phyloP scores from a whole-genome alignment of 352 stramenopile species.

The Phytophthora sp. region DNA sequence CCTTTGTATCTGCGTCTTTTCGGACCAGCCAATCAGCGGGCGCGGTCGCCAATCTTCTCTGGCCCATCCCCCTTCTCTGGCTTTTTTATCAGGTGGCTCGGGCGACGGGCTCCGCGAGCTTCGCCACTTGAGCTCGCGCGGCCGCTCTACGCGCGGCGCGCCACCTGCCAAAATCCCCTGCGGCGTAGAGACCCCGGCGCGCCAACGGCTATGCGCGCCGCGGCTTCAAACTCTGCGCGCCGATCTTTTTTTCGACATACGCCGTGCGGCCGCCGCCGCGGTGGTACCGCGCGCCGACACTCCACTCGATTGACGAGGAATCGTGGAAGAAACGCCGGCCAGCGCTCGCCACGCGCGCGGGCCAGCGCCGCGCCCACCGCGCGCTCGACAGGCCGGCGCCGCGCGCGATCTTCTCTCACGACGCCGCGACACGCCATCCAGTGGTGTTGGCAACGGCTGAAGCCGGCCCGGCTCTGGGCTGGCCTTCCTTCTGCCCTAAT shows the following conservation, averaged over 20 bases:
- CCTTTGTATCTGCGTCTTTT: slow-evolving; percentile 36
- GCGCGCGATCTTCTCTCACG: slow-evolving; percentile 32
- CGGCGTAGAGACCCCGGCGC: slow-evolving; percentile 1
- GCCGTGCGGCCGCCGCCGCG: slow-evolving; percentile 2
- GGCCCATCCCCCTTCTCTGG: slow-evolving; percentile 30
- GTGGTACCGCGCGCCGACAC: slow-evolving; percentile 14
- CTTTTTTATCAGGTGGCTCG: slow-evolving; percentile 30
- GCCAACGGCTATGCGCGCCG: slow-evolving; percentile 7
- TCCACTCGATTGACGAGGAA: slow-evolving; percentile 36
- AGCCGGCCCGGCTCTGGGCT: slow-evolving; percentile 12
- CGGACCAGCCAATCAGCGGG: slow-evolving; percentile 22
- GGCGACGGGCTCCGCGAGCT: slow-evolving; percentile 10
- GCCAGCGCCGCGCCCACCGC: background rate
- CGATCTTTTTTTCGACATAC: slow-evolving; percentile 23
- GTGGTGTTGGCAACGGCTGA: slow-evolving; percentile 30
- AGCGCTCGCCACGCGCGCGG: background rate
- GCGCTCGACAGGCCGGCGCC: slow-evolving; percentile 7
- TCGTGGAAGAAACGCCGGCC: slow-evolving; percentile 17
- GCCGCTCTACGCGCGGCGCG: slow-evolving; percentile 1
- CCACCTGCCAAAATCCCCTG: slow-evolving; percentile 27
- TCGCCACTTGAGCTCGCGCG: background rate
- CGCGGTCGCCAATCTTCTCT: slow-evolving; percentile 24
- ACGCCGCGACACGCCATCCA: slow-evolving; percentile 35
- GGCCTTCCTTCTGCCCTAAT: slow-evolving; percentile 33
- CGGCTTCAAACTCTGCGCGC: slow-evolving; percentile 15